Percentiles rank a stretch among this genome's conserved stretches.
Conservation (phyloP, 1,284 basidiomycete species). For the Rhodotorula mucilaginosa region DNA sequence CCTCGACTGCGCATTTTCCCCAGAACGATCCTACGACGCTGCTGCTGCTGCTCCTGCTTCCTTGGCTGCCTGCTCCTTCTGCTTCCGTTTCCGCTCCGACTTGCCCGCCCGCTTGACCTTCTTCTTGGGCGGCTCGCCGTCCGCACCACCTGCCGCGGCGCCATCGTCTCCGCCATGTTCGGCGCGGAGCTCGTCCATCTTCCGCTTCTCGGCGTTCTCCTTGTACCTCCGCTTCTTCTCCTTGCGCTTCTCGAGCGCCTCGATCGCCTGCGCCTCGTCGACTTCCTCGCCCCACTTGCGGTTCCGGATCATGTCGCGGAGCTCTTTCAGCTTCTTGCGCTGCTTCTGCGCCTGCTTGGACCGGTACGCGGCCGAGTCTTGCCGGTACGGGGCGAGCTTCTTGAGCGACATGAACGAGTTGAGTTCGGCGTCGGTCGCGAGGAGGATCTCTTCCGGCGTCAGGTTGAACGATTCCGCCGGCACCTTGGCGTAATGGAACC, state of each 20-base stretch:
- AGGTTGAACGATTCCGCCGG: conserved; percentile 69
- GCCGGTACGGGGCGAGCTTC: conserved; percentile 85
- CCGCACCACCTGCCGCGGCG: not conserved
- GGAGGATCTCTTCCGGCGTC: conserved; percentile 79
- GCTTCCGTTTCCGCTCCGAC: conserved; percentile 49
- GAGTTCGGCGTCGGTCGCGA: conserved; percentile 88
- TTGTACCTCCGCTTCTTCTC: conserved; percentile 26
- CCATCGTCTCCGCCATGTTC: conserved; percentile 5
- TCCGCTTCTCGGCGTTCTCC: conserved; percentile 27
- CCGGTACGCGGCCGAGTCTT: conserved; percentile 39
- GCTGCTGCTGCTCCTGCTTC: not conserved
- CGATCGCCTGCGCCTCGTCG: conserved; percentile 40
- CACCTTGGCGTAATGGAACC: conserved; percentile 85
- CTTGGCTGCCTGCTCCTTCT: conserved; percentile 3
- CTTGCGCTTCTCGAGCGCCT: conserved; percentile 34
- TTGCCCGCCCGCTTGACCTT: conserved; percentile 53
- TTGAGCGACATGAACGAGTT: conserved; percentile 87
- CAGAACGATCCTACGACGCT: not conserved
- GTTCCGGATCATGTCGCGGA: conserved; percentile 61
- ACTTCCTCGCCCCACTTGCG: conserved; percentile 54
- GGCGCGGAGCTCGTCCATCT: conserved; percentile 25
- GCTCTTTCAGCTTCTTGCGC: conserved; percentile 66
- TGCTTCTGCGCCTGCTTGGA: conserved; percentile 50
- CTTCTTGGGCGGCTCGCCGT: conserved; percentile 30
- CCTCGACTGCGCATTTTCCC: not conserved